Conservation (phyloP, 139 green algal genomes). For the Tetraselmis chui region DNA sequence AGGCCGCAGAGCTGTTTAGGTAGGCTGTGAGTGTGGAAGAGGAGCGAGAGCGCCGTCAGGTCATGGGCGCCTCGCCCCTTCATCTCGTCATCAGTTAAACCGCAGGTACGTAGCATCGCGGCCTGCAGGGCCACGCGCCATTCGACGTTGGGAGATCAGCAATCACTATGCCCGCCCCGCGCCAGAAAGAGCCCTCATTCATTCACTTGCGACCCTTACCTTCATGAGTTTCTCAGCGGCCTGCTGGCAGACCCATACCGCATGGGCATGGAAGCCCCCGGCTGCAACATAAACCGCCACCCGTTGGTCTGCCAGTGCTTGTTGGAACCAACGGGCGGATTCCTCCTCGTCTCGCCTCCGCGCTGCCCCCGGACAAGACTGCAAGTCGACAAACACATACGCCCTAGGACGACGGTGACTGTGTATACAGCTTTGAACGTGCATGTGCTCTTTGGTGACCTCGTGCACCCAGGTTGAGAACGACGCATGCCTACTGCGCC, state of each 20-base stretch:
- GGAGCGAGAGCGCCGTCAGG: background rate
- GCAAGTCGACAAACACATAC: background rate
- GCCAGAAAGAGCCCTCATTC: too few species aligned
- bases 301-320: background rate
- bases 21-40: background rate
- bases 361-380: background rate
- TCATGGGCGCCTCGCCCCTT: background rate
- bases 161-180: too few species aligned
- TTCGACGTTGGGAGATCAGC: too few species aligned
- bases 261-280: background rate
- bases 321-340: background rate
- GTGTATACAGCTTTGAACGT: background rate
- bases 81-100: background rate
- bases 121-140: background rate
- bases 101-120: background rate
- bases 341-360: background rate
- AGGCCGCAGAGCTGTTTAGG: background rate
- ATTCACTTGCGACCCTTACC: too few species aligned
- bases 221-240: background rate
- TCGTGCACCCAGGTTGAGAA: background rate
- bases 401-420: background rate
- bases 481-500: too few species aligned
- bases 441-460: background rate
- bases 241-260: background rate
- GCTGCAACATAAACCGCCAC: background rate